A percentile compares a stretch with the other conserved stretches of the same genome.
Conservation (phyloP, 345 rosid species). For the Rhizophora mangle region DNA sequence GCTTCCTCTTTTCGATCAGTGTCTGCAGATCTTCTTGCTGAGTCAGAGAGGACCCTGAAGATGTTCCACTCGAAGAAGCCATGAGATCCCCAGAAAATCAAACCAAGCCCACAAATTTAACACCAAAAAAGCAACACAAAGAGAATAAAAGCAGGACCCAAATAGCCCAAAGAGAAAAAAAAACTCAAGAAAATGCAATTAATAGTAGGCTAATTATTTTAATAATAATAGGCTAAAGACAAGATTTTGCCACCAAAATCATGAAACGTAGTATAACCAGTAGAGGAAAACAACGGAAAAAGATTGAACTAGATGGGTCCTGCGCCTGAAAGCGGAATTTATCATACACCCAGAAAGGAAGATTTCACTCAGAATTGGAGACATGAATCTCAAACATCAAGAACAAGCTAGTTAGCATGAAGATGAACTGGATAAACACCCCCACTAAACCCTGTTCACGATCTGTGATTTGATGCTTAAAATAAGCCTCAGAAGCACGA, state of each 20-base stretch:
- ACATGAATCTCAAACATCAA: conserved; percentile 98
- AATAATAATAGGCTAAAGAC: conserved; percentile 10
- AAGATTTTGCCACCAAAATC: conserved; percentile 23
- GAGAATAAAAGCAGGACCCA: conserved; percentile 41
- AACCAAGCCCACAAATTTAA: background rate
- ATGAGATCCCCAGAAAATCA: conserved; percentile 21
- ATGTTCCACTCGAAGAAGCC: conserved; percentile 71
- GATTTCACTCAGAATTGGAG: conserved; percentile 84
- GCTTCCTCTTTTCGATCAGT: conserved; percentile 48
- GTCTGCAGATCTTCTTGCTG: conserved; percentile 50
- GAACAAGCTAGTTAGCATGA: conserved; percentile 61
- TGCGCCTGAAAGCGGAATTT: conserved; percentile 76
- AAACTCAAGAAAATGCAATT: conserved; percentile 3
- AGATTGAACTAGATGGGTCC: conserved; percentile 97
- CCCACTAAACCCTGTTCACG: background rate
- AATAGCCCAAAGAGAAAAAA: conserved; percentile 1
- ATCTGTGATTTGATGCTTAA: conserved; percentile 1
- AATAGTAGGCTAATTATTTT: conserved; percentile 1
- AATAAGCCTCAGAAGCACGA: background rate
- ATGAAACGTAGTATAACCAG: conserved; percentile 98
- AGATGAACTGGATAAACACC: conserved; percentile 21
- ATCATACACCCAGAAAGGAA: conserved; percentile 78
- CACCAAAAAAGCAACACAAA: conserved; percentile 9
- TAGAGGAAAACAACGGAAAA: conserved; percentile 99
- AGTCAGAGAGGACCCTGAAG: conserved; percentile 53